Base-by-base conservation (phyloP, 2,329 filamentous ascomycete species). In the Tolypocladium inflatum region DNA sequence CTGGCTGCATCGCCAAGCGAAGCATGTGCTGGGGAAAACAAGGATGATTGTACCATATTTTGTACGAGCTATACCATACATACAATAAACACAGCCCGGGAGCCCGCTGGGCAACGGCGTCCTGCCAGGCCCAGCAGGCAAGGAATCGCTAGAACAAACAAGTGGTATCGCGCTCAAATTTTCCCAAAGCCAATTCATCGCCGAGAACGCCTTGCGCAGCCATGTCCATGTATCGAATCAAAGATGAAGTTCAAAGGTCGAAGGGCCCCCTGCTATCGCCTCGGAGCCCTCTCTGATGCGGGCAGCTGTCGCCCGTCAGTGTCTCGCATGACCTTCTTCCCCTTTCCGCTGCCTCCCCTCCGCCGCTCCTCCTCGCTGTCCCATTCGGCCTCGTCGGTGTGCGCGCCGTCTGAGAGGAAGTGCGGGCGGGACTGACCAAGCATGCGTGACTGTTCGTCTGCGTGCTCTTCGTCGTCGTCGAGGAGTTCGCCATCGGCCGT, bases 401-500 rank as follows among this genome's bases (percentile, higher is more conserved):
- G 59, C 50, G 68, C 61, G 60, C 63, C 60, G 62, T 66, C 65
- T 17, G 64, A 65, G 15, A 73, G 62, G 17, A 71, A 63, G 54
- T 70, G 72, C 35, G 70, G 65, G 50, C 63, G 61, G n/a, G 67
- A 67, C 51, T 71, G 66, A 53, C 77, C 74, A 56, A 88, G 73
- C 84, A 86, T 88, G 60, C 77, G 78, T 59, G 79, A 79, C 64
- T 76, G 76, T 74, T 85, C 86, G 61, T 80, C 71, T 2, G 73
- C 70, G 52, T 74, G 69, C 30, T 75, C 70, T 21, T 80, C 76
- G 58, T 82, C 77, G 55, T 81, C 78, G 42, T 85, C 82, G 57
- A 91, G 71, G 59, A 90, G 76, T 67, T 85, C 86, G 60, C 87
- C 88, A 60, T 90, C 87, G 39, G 83, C 85, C 19, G 82, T 86